phyloP scores from a whole-genome alignment of 345 rosid species.

The Lepidium sativum region DNA sequence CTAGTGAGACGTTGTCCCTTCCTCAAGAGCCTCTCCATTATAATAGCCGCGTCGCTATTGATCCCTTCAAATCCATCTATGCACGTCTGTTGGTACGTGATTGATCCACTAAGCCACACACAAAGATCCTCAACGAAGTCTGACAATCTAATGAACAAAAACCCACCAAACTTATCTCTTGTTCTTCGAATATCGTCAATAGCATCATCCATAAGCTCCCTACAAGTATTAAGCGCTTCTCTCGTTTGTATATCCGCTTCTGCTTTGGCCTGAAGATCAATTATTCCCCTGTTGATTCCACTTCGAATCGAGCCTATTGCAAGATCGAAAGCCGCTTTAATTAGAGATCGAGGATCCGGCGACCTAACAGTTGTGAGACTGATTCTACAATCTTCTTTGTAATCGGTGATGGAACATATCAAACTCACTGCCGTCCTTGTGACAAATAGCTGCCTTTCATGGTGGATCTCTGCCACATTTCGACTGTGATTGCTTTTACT shows the following conservation, averaged over 20 bases:
- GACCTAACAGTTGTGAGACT: constrained; percentile 35
- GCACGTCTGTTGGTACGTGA: constrained; percentile 72
- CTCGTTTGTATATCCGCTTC: constrained; percentile 50
- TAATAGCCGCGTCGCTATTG: constrained; percentile 26
- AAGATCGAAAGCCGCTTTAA: constrained; percentile 38
- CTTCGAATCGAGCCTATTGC: constrained; percentile 33
- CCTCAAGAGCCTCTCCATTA: constrained; percentile 39
- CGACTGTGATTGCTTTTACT: background rate
- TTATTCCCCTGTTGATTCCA: constrained; percentile 33
- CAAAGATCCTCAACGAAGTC: constrained; percentile 41
- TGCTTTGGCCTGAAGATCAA: constrained; percentile 29
- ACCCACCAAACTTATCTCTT: constrained; percentile 24
- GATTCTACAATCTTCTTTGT: constrained; percentile 37
- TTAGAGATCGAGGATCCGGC: constrained; percentile 46
- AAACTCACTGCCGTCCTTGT: constrained; percentile 27
- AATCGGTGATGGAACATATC: constrained; percentile 63
- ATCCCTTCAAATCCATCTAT: constrained; percentile 62
- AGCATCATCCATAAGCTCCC: constrained; percentile 43
- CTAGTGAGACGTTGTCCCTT: constrained; percentile 44
- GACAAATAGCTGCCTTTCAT: constrained; percentile 10
- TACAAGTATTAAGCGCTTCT: constrained; percentile 48
- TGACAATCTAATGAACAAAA: constrained; percentile 32
- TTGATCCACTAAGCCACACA: constrained; percentile 54
- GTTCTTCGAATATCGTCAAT: constrained; percentile 50
- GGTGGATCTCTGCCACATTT: constrained; percentile 4